Evolutionary conservation across 2,329 filamentous ascomycete species (phyloP), one percentile per base, ranked within the genome.

Genomic region (Xylariaceae sp.): DNA sequence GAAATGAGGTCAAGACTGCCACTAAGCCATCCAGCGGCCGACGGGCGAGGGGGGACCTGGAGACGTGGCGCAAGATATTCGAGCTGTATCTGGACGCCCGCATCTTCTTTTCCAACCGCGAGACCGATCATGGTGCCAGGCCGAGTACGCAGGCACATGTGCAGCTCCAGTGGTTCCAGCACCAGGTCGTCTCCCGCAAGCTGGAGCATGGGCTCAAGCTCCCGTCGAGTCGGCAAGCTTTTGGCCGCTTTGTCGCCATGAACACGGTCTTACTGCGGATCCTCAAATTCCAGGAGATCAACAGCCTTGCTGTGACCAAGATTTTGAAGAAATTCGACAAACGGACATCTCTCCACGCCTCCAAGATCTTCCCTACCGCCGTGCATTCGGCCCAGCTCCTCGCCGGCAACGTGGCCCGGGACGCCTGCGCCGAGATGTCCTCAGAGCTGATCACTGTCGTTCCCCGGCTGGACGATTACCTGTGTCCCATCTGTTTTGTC

Each of bases 311-410:
- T 1, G 76, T 92, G 49, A 66, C 65, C 21, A 94, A 94, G 57
- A 94, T 94, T 32, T 61, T 94, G 33, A 94, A 94, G 57, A 94
- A 90, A 60, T 94, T 94, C 53, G 84, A 92, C 59, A 94, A 94
- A 59, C 75, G 78, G 38, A 94, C 87, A 2, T 77, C 81, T 1
- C 65, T 93, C 14, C 77, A 80, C 17, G 77, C 81, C 1, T 77
- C 77, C 24, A 64, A 72, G 22, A 68, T 67, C 0, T 83, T 86
- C 44, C 75, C 78, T 0, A 62, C 66, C 7, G 63, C 68, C 16
- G 68, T 84, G 33, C 63, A 69, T 33, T 71, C 76, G 3, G 68
- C 75, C 15, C 70, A 71, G 30, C 71, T 82, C 23, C 67, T 85
- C 38, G 70, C 80, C 1, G 72, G 77, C 38, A 73, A 72, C 33